Conservation (phyloP, 306 rosid species). For the Vicia sativa region DNA sequence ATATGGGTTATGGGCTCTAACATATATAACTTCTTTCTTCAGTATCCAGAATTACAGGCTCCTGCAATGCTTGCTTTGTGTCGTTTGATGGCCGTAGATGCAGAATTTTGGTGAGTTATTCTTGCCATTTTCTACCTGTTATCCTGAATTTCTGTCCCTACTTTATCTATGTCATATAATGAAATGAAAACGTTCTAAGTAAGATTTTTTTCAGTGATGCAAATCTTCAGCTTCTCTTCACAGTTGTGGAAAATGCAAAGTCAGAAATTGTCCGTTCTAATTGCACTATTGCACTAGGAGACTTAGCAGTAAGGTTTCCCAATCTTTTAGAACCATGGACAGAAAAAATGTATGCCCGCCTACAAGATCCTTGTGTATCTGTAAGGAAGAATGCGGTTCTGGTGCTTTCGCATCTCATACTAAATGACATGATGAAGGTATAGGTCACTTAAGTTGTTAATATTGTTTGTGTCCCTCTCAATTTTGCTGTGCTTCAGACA, state of each 20-base stretch:
- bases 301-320: constrained; percentile 94
- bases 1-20: too few relatives aligned
- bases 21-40: constrained; percentile 38
- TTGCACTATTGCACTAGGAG: constrained; percentile 92
- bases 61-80: constrained; percentile 96
- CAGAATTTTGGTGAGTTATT: constrained; percentile 77
- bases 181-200: constrained; percentile 36
- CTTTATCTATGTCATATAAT: constrained; percentile 10
- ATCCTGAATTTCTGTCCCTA: background rate
- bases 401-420: constrained; percentile 97
- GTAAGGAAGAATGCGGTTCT: constrained; percentile 95
- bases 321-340: constrained; percentile 97
- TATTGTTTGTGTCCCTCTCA: constrained; percentile 18
- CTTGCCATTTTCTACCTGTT: constrained; percentile 29
- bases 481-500: constrained; percentile 27
- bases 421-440: constrained; percentile 99
- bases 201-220: constrained; percentile 61
- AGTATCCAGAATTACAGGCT: constrained; percentile 95
- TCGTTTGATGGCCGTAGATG: constrained; percentile 90
- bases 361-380: constrained; percentile 70
- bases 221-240: constrained; percentile 96
- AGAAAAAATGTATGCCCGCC: constrained; percentile 87
- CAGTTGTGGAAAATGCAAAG: constrained; percentile 75
- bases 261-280: constrained; percentile 95
- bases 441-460: constrained; percentile 22